Evolutionary conservation across 2,329 filamentous ascomycete species (phyloP).

Genomic region (Trichoderma harzianum): DNA sequence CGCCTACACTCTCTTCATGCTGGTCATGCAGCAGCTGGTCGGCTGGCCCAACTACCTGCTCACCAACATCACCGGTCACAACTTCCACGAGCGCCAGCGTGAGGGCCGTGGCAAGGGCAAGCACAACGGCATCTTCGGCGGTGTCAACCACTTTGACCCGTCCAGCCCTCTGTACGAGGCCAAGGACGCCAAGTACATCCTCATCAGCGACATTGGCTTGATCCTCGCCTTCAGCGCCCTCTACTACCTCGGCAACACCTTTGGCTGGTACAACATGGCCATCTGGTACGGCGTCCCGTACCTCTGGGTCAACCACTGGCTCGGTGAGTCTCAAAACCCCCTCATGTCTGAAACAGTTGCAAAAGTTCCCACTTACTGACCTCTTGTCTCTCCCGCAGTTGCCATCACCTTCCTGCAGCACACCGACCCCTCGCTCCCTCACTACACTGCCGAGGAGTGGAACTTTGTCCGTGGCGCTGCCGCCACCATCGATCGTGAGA

Average conservation of each 20-base stretch:
- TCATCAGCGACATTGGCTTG: conserved; percentile 82
- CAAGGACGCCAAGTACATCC: conserved; percentile 83
- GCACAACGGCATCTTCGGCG: conserved; percentile 71
- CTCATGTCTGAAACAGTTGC: not conserved
- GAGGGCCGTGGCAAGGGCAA: conserved; percentile 95
- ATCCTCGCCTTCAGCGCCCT: conserved; percentile 60
- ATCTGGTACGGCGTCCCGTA: conserved; percentile 97
- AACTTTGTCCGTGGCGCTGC: conserved; percentile 91
- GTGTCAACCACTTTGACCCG: conserved; percentile 95
- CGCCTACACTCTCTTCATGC: conserved; percentile 69
- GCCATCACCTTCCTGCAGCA: conserved; percentile 97
- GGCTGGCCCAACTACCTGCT: conserved; percentile 93
- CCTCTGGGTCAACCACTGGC: conserved; percentile 98
- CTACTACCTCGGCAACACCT: conserved; percentile 68
- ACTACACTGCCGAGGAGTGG: conserved; percentile 85
- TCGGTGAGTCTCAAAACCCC: conserved; percentile 61
- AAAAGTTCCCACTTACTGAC: conserved; percentile 21
- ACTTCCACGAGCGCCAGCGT: conserved; percentile 84
- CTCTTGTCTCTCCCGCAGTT: conserved; percentile 52
- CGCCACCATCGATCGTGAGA: conserved; percentile 94
- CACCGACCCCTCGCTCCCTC: conserved; percentile 89
- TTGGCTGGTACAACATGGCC: conserved; percentile 79
- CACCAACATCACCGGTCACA: conserved; percentile 92
- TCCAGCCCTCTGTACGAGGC: conserved; percentile 85
- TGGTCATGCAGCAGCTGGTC: conserved; percentile 80